Evolutionary conservation across 208 protist species (phyloP).

Genomic region (Trypanosoma mega): DNA sequence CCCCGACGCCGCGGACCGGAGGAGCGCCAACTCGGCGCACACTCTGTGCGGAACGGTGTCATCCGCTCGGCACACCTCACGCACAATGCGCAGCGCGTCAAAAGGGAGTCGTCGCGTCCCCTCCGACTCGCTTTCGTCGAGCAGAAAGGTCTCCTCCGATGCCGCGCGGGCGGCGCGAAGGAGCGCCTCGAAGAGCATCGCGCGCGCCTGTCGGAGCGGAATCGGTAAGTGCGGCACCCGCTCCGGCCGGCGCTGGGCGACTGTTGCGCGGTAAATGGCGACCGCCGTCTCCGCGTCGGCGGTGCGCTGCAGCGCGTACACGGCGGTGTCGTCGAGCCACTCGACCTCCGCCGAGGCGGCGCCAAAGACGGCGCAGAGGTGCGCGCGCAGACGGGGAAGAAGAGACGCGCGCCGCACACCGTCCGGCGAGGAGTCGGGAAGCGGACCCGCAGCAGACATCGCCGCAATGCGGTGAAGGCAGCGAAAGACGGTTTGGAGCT

Average conservation of each 20-base stretch:
- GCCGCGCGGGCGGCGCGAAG: constrained; percentile 30
- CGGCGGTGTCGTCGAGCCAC: constrained; percentile 69
- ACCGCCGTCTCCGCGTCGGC: constrained; percentile 39
- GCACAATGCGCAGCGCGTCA: constrained; percentile 21
- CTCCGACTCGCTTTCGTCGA: constrained; percentile 53
- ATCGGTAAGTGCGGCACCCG: constrained; percentile 57
- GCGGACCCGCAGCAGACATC: not conserved
- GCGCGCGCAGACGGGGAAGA: constrained; percentile 23
- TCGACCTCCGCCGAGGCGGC: constrained; percentile 45
- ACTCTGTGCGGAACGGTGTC: constrained; percentile 26
- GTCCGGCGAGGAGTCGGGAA: no score
- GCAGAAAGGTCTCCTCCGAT: constrained; percentile 15
- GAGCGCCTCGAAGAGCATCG: constrained; percentile 42
- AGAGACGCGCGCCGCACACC: constrained; percentile 20
- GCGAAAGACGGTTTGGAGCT: constrained; percentile 80
- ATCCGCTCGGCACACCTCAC: constrained; percentile 21
- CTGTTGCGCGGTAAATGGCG: constrained; percentile 39
- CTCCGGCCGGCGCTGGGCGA: constrained; percentile 29
- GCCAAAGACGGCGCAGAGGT: constrained; percentile 48
- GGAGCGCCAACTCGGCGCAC: constrained; percentile 50
- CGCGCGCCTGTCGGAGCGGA: constrained; percentile 50
- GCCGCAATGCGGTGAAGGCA: constrained; percentile 65
- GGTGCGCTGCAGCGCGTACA: constrained; percentile 54
- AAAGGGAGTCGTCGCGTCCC: constrained; percentile 10
- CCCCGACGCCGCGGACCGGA: constrained; percentile 23